Base-by-base conservation (phyloP, 306 rosid species). In the Cucurbita moschata region DNA sequence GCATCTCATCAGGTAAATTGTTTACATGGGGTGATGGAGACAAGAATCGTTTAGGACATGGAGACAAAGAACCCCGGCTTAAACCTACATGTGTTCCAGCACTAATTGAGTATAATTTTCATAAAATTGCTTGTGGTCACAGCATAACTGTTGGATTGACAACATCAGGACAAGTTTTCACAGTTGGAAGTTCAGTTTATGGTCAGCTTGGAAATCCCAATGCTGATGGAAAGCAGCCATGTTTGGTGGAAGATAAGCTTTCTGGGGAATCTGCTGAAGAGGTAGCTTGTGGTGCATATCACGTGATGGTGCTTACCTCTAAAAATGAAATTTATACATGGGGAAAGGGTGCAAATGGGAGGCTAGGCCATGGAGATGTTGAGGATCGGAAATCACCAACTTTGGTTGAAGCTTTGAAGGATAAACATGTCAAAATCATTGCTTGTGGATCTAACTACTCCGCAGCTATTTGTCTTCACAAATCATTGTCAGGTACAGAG, bases 21-120 rank as follows among this genome's bases (percentile, higher is more conserved):
- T 95, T 89, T 81, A 95, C 99, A 68, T 95, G 99, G 99, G 99
- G 99, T 18, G 99, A 95, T 88, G 99, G 99, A 60, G 99, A 95
- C 84, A 95, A 91, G 81, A 97, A 97, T 81, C 91, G 96, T 69
- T 90, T 95, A 79, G 97, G 99, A 80, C 97, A 91, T 77, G 99
- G 97, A 72, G 96, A 89, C 72, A 95, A 80, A 85, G 96, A 89
- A 81, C 80, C 91, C 61, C 90, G 88, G 81, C 96, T 95, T 79
- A 89, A 89, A 73, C 99, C 99, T 39, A 89, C 99, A 75, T 87
- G 96, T 62, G 97, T 95, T 78, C 91, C 90, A 47, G 87, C 92
- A 63, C 87, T 89, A 39, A 87, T 87, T 80, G 96, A 95, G 35
- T 88, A 89, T 74, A 95, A 84, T 80, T 95, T 95, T 79, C 89